Percentiles rank a stretch among this genome's conserved stretches.
These are phyloP conservation scores for Agaricus sinodeliciosus DNA, from an alignment of 768 basidiomycete species.

Conservation along the genomic window DNA sequence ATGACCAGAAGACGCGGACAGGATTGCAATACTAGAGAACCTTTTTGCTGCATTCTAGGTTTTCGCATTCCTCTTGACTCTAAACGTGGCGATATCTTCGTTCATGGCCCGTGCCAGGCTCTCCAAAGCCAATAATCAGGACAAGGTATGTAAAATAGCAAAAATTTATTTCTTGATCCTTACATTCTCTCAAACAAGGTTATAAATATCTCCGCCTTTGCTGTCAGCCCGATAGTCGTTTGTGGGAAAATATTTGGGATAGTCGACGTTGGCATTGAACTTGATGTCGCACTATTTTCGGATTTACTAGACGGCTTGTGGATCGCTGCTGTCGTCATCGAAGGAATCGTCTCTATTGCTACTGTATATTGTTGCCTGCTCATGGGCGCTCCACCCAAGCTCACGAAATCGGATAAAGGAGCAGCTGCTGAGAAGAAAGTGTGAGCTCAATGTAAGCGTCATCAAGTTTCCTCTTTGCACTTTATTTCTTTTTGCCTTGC, in stretches of 20 bases:
- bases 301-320: not conserved
- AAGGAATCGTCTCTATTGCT: not conserved
- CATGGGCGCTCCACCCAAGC: not conserved
- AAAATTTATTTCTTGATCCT: not conserved
- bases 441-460: too few species aligned
- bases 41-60: not conserved
- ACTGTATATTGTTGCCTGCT: not conserved
- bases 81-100: not conserved
- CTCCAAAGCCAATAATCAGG: not conserved
- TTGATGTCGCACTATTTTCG: too few species aligned
- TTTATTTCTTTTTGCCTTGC: too few species aligned
- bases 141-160: not conserved
- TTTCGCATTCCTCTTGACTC: not conserved
- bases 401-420: not conserved
- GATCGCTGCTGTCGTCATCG: not conserved
- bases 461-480: too few species aligned
- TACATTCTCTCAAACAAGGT: not conserved
- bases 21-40: not conserved
- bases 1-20: not conserved
- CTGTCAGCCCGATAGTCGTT: not conserved
- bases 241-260: not conserved
- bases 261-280: not conserved
- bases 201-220: not conserved
- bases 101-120: not conserved
- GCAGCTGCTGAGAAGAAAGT: not conserved